Evolutionary conservation across 495 filamentous ascomycete genomes (phyloP), one percentile per base, ranked within the genome.

Genomic region (Neurospora cerealis): DNA sequence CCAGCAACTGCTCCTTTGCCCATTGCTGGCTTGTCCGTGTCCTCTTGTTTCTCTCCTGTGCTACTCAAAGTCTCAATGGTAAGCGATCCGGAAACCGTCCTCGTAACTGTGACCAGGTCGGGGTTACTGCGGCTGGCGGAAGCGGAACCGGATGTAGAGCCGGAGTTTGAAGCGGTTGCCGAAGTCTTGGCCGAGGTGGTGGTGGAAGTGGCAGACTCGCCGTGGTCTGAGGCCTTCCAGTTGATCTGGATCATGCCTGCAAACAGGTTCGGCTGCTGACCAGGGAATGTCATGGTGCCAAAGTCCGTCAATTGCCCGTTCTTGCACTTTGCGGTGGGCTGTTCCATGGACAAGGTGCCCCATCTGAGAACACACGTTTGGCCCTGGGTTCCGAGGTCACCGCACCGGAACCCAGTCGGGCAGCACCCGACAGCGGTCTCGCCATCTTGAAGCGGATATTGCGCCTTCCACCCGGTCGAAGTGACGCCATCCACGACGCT

Each of bases 381-480:
- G n/a, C 71, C 75, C 39, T 76, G 69, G 46, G 0, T 21, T 24
- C 46, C 46, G 32, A 73, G 39, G 71, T 80, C 79, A 24, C 42
- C 40, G 69, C 78, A 80, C 9, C 11, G 13, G 73, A 74, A 80
- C 7, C 78, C 78, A 34, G 60, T 40, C 4, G 81, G 80, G 46
- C 80, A 83, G 70, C 81, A 83, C 4, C 80, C 81, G 2, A 80
- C 72, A 17, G 80, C 79, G 0, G 78, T 81, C 72, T 83, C 81
- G 6, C 76, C 74, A 0, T 75, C 3, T 36, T 71, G 72, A 69
- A 81, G 74, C 15, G 66, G 36, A 60, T 73, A 83, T 73, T 81
- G 76, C 5, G 79, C 46, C 19, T 32, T 5, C 78, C 78, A 82
- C 15, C 73, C 70, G 19, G 74, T 48, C 1, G 62, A 54, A 10